These are phyloP conservation scores for Corniculantispora saksenae DNA, from an alignment of 2,329 filamentous ascomycete species.

Conservation along the genomic window DNA sequence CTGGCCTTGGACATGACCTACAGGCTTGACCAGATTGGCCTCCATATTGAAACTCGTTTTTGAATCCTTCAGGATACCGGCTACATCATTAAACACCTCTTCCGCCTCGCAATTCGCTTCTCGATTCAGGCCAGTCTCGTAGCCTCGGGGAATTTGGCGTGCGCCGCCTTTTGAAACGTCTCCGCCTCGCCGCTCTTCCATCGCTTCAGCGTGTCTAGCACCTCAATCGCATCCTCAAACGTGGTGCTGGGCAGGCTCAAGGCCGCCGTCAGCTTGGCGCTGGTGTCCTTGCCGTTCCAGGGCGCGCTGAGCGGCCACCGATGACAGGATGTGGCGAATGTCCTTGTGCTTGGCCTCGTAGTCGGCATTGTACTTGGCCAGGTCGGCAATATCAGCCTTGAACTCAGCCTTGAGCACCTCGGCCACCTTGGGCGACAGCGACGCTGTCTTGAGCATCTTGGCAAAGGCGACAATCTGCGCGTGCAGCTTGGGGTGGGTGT, in stretches of 20 bases:
- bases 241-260: slow-evolving; percentile 53
- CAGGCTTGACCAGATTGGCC: not conserved
- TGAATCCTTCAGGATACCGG: not conserved
- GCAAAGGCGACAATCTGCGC: slow-evolving; percentile 73
- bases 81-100: slow-evolving; percentile 12
- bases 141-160: slow-evolving; percentile 52
- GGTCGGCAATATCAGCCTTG: slow-evolving; percentile 56
- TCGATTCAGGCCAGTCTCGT: slow-evolving; percentile 40
- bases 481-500: slow-evolving; percentile 70
- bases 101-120: not conserved
- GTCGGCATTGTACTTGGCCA: slow-evolving; percentile 65
- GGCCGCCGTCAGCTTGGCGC: slow-evolving; percentile 62
- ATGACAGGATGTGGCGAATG: slow-evolving; percentile 62
- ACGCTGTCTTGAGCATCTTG: slow-evolving; percentile 57
- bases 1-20: not conserved
- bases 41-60: too few relatives aligned
- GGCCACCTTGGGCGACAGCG: slow-evolving; percentile 65
- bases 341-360: slow-evolving; percentile 64
- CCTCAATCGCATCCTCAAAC: slow-evolving; percentile 56
- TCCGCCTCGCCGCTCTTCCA: slow-evolving; percentile 54
- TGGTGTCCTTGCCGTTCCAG: slow-evolving; percentile 58
- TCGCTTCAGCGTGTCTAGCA: slow-evolving; percentile 43
- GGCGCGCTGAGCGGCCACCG: slow-evolving; percentile 58
- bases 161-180: slow-evolving; percentile 50
- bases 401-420: slow-evolving; percentile 72